A percentile compares a stretch with the other conserved stretches of the same genome.
Conservation (phyloP, 805 yeast genomes). For the Vanderwaltozyma yarrowii region DNA sequence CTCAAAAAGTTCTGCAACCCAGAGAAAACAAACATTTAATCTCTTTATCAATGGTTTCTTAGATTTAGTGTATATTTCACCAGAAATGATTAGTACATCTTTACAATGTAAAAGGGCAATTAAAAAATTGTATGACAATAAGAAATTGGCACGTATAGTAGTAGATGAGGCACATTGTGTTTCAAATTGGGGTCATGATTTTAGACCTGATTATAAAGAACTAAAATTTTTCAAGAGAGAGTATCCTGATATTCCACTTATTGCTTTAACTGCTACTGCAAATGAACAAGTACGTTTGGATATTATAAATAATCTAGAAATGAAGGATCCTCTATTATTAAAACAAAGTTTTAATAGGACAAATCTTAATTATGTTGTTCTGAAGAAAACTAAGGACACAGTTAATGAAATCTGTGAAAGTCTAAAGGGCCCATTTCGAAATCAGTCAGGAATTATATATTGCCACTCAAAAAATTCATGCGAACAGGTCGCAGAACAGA, state of each 20-base stretch:
- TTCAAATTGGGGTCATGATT: constrained; percentile 98
- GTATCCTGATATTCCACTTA: constrained; percentile 77
- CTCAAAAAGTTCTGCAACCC: constrained; percentile 60
- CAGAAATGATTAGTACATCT: constrained; percentile 86
- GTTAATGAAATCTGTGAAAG: constrained; percentile 52
- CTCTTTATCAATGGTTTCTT: constrained; percentile 56
- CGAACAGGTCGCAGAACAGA: constrained; percentile 64
- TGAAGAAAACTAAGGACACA: constrained; percentile 47
- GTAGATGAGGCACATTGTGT: constrained; percentile 99
- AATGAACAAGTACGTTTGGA: constrained; percentile 84
- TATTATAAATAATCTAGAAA: constrained; percentile 66
- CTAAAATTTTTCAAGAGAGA: constrained; percentile 61
- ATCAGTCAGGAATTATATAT: constrained; percentile 80
- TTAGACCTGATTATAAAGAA: constrained; percentile 89
- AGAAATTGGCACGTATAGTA: constrained; percentile 70
- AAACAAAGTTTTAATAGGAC: constrained; percentile 92
- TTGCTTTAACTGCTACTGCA: constrained; percentile 98
- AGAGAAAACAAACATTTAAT: constrained; percentile 53
- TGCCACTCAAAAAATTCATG: constrained; percentile 88
- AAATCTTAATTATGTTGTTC: constrained; percentile 70
- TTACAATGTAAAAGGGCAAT: constrained; percentile 58
- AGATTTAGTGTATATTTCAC: constrained; percentile 79
- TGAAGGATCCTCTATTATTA: constrained; percentile 52
- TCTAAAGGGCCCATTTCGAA: constrained; percentile 40
- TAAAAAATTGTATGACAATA: constrained; percentile 41